phyloP scores from a whole-genome alignment of 805 yeast genomes.

The Soucietia sequanensis region DNA sequence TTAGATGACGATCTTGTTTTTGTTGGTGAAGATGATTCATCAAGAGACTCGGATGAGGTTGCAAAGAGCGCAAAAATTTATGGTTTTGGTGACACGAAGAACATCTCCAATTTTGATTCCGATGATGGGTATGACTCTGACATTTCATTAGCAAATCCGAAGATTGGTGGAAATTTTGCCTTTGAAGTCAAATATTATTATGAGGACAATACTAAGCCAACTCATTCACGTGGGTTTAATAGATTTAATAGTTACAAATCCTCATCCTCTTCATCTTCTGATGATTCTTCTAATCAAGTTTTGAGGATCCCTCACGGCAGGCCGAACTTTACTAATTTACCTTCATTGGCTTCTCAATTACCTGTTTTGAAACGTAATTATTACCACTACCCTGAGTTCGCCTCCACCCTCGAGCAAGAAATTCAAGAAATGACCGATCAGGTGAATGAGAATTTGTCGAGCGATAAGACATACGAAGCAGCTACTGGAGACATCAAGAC shows the following conservation, averaged over 20 bases:
- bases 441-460: constrained; percentile 8
- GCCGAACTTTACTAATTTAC: constrained; percentile 40
- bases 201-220: constrained; percentile 12
- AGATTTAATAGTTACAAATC: neutral
- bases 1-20: constrained; percentile 16
- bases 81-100: constrained; percentile 10
- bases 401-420: constrained; percentile 11
- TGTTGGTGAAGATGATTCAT: constrained; percentile 10
- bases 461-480: constrained; percentile 6
- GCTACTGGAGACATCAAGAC: constrained; percentile 4
- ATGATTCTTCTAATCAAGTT: constrained; percentile 23
- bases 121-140: constrained; percentile 45
- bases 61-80: constrained; percentile 1
- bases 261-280: constrained; percentile 3
- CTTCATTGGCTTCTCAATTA: constrained; percentile 27
- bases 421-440: constrained; percentile 10
- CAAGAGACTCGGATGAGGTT: neutral
- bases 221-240: neutral
- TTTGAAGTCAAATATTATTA: constrained; percentile 46
- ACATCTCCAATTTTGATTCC: constrained; percentile 10
- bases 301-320: constrained; percentile 48
- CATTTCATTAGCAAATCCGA: constrained; percentile 53
- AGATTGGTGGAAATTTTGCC: constrained; percentile 47
- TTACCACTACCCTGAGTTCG: constrained; percentile 30
- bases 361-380: constrained; percentile 27